A percentile compares a stretch with the other conserved stretches of the same genome.
Conservation (phyloP, 441 rosid species). For the Mallotus japonicus region DNA sequence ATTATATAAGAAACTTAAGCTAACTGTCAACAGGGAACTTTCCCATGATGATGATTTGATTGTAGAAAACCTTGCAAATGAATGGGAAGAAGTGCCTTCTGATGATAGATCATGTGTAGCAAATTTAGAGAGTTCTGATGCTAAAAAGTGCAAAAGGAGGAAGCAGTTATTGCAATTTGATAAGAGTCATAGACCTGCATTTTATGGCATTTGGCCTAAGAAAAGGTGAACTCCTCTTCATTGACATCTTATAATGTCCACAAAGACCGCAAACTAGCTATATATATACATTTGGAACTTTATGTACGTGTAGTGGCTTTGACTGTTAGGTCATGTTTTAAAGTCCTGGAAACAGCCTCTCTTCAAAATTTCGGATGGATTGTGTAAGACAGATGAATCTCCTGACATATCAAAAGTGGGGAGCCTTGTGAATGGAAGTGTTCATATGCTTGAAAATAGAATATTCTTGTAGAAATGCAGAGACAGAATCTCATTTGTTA, state of each 20-base stretch:
- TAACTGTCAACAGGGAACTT: constrained; percentile 40
- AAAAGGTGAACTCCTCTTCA: constrained; percentile 49
- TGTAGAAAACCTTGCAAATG: constrained; percentile 51
- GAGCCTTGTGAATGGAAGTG: no score
- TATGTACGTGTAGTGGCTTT: not conserved
- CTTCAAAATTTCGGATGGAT: no score
- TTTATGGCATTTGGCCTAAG: constrained; percentile 86
- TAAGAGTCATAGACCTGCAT: constrained; percentile 82
- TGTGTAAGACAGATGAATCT: no score
- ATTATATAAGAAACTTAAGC: constrained; percentile 65
- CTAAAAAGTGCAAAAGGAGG: constrained; percentile 37
- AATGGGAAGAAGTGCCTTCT: constrained; percentile 41
- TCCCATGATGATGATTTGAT: constrained; percentile 40
- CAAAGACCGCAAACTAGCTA: not conserved
- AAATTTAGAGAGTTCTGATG: constrained; percentile 28
- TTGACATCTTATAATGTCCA: not conserved
- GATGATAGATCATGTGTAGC: constrained; percentile 29
- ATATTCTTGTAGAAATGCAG: no score
- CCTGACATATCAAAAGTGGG: no score
- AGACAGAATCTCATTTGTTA: not conserved
- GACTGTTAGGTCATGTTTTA: no score
- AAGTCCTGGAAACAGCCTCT: no score
- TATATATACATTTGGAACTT: not conserved
- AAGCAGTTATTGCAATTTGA: constrained; percentile 79
- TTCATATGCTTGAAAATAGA: no score